These are phyloP conservation scores for Rhizopogon salebrosus DNA, from an alignment of 768 basidiomycete species.

Conservation along the genomic window DNA sequence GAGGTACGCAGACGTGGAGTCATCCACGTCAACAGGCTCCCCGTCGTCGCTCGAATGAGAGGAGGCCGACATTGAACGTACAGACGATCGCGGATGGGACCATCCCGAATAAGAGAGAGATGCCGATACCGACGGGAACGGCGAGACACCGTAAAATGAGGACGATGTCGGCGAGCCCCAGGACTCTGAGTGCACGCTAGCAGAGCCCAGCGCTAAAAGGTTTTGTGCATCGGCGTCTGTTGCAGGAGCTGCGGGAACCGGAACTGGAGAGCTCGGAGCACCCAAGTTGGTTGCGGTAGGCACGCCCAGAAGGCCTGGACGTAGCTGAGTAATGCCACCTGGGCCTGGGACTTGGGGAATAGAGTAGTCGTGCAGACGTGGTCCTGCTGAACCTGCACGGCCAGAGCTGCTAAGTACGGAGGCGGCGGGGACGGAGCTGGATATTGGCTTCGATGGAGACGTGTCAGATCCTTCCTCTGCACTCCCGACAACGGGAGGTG, in stretches of 20 bases:
- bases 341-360: conserved; percentile 31
- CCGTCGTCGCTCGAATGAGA: conserved; percentile 34
- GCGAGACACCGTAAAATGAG: conserved; percentile 23
- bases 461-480: conserved; percentile 15
- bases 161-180: conserved; percentile 29
- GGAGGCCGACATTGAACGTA: conserved; percentile 36
- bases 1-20: conserved; percentile 3
- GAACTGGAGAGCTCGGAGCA: conserved; percentile 23
- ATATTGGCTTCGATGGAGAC: conserved; percentile 27
- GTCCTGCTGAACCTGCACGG: conserved; percentile 36
- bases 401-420: conserved; percentile 19
- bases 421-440: conserved; percentile 49
- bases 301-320: conserved; percentile 49
- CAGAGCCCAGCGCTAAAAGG: conserved; percentile 18
- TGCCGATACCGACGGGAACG: conserved; percentile 12
- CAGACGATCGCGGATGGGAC: conserved; percentile 52
- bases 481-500: conserved; percentile 35
- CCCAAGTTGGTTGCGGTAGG: conserved; percentile 18
- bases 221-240: conserved; percentile 21
- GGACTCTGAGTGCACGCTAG: conserved; percentile 24
- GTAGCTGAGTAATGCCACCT: conserved; percentile 50
- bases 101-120: conserved; percentile 34
- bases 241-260: conserved; percentile 20
- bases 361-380: conserved; percentile 64
- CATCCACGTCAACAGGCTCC: conserved; percentile 21